Base-by-base conservation (phyloP, 352 stramenopile genomes). In the Phytophthora podocarpi region DNA sequence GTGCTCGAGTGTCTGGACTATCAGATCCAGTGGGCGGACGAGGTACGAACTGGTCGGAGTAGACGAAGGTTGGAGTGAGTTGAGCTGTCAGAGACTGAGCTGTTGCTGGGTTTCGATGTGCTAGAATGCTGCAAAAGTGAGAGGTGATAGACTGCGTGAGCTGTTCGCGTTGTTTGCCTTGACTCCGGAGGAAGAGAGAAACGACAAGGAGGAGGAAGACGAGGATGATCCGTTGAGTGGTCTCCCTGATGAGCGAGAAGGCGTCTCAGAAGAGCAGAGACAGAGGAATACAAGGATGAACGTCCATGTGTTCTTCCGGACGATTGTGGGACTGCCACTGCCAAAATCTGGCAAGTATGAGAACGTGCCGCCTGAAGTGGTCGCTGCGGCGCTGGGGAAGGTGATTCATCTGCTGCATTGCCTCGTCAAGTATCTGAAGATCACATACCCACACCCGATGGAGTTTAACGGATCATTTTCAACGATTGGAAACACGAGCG, bases 401-500 rank as follows among this genome's bases (percentile, higher is more conserved):
- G 57, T 91, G 4, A 91, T 93, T 51, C 85, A 95, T 48, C 34
- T 95, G 54, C 70, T 95, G 35, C 59, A 82, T 10, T 80, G 85
- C 24, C 51, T 95, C 5, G 56, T 72, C 28, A 91, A 92, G 71
- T 86, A 93, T 49, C 41, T 95, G 18, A 72, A 78, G 36, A 63
- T 90, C 51, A 73, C 78, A 40, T 91, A 87, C n/a, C 80, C 80
- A 8, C 81, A 93, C 37, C 85, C 83, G n/a, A 95, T 95, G 85
- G 72, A 82, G 11, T 90, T 88, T 61, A 93, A 93, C 53, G 82
- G 85, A n/a, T 95, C 85, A 8, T 93, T 91, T 61, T 95, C 85
- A 10, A 95, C 85, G 6, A 95, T 95, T 66, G 85, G 83, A 20
- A 90, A 84, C 49, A 91, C 76, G 9, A 88, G 64, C 20, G 84